Evolutionary conservation across 1,284 basidiomycete genomes (phyloP), one percentile per base, ranked within the genome.

Genomic region (Cutaneotrichosporon sp.): DNA sequence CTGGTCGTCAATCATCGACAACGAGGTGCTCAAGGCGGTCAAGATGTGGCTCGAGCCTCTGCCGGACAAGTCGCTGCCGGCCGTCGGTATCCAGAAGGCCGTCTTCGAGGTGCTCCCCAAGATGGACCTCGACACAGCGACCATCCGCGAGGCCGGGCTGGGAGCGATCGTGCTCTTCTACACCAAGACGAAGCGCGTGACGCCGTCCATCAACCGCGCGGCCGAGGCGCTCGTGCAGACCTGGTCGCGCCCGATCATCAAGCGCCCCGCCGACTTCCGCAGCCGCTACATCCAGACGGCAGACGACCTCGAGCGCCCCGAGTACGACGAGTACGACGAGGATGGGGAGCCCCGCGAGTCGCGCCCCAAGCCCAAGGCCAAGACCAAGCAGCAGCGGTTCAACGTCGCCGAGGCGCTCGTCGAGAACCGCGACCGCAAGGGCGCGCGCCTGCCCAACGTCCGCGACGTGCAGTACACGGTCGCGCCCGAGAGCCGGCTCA

Each of bases 111-210:
- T 89, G 56, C 82, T 99, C 24, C 84, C 84, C 63, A 90, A 89
- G 68, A 92, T 98, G 89, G 89, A 90, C 70, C 94, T 98, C 72
- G 95, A 98, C 80, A 89, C 89, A n/a, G 82, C 88, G 54, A 91
- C 92, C 16, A 87, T 99, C 69, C 95, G 95, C 77, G 92, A 95
- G 78, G 91, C 90, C 4, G 87, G 88, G 0, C 84, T 99, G 6
- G 95, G 95, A n/a, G 89, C 89, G 62, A 86, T 99, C 67, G 84
- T 99, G 20, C 83, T 97, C 20, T 98, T 99, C 81, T 99, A 99
- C 84, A 95, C 92, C 31, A 92, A 95, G 75, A 78, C 79, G 38
- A 91, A 89, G 75, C 89, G 92, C 54, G 94, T 95, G 50, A 89
- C 90, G 9, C 85, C 90, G 0, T 85, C 88, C 54, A 89, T 99